phyloP scores from a whole-genome alignment of 176 grass and related monocot species.

The Phoenix dactylifera region DNA sequence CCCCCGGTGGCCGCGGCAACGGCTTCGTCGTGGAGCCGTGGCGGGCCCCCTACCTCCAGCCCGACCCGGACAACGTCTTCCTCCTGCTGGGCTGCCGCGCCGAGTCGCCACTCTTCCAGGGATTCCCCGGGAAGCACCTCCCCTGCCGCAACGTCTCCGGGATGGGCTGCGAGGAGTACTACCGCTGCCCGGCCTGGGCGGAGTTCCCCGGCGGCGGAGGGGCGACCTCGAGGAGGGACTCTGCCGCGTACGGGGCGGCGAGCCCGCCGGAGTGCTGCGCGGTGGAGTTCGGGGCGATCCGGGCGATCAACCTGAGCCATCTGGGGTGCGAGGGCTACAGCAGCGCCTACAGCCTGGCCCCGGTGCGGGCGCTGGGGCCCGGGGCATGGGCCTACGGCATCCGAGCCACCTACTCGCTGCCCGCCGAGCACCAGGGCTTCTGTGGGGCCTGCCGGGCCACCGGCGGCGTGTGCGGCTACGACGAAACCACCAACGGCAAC shows the following conservation, averaged over 20 bases:
- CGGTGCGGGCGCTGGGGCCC: constrained; percentile 40
- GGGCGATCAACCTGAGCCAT: constrained; percentile 64
- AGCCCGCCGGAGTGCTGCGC: constrained; percentile 79
- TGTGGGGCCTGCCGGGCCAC: constrained; percentile 82
- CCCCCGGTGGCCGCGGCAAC: constrained; percentile 46
- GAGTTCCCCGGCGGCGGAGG: constrained; percentile 19
- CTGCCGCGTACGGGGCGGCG: constrained; percentile 31
- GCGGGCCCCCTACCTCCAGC: constrained; percentile 58
- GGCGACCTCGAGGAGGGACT: neutral
- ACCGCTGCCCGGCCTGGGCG: constrained; percentile 74
- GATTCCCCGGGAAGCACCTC: constrained; percentile 73
- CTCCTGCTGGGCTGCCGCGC: constrained; percentile 81
- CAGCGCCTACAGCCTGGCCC: constrained; percentile 87
- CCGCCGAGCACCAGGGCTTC: constrained; percentile 65
- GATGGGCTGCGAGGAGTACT: constrained; percentile 72
- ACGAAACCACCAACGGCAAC: constrained; percentile 46
- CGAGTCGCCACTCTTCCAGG: constrained; percentile 75
- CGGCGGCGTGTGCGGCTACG: constrained; percentile 77
- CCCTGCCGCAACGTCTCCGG: constrained; percentile 83
- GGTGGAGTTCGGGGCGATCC: constrained; percentile 49
- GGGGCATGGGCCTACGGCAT: constrained; percentile 73
- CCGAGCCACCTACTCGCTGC: constrained; percentile 45
- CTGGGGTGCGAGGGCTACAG: constrained; percentile 91
- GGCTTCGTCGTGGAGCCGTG: constrained; percentile 77
- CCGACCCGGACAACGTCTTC: constrained; percentile 84